Evolutionary conservation across 345 rosid species (phyloP), one percentile per base, ranked within the genome.

Genomic region (Salix arbutifolia): DNA sequence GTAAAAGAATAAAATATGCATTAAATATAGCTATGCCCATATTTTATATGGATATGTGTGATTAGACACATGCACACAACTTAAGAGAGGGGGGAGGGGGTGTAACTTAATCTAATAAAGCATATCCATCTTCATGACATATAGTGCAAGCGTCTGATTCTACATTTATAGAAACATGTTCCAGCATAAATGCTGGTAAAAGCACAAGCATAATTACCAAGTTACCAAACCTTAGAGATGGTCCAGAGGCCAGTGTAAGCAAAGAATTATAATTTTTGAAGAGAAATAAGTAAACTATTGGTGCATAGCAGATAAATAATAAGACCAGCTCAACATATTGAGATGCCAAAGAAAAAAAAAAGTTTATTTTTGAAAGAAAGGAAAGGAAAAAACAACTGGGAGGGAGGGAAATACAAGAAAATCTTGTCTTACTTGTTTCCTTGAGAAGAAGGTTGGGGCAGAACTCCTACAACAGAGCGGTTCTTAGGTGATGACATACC

Each of bases 401-500:
- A 48, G 23, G 16, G 23, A 6, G 6, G 58, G 35, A 75, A 82
- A 35, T 67, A 76, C 26, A 50, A 69, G 80, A 30, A 23, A 78
- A 71, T 19, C 73, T 72, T 21, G 23, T 67, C 84, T 72, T 60
- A 40, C 84, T 80, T 81, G 60, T 77, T 76, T 73, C 77, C 80
- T 38, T 60, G 74, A 62, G 74, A 72, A 76, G 67, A 65, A 72
- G 80, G 84, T 64, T 81, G 84, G 28, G 80, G 79, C 14, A 81
- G 80, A 69, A 77, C 71, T 40, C 84, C 84, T 60, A 81, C 84
- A 62, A 81, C 74, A 62, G 84, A 61, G 38, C 25, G 73, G 37
- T 68, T 67, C 4, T 72, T 40, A 28, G 74, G 64, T 11, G 74
- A 61, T 5, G 80, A 61, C 28, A 31, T 21, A 44, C 80, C 80